Conservation (phyloP, 1,284 basidiomycete species). For the Boletellus dicymbophilus region DNA sequence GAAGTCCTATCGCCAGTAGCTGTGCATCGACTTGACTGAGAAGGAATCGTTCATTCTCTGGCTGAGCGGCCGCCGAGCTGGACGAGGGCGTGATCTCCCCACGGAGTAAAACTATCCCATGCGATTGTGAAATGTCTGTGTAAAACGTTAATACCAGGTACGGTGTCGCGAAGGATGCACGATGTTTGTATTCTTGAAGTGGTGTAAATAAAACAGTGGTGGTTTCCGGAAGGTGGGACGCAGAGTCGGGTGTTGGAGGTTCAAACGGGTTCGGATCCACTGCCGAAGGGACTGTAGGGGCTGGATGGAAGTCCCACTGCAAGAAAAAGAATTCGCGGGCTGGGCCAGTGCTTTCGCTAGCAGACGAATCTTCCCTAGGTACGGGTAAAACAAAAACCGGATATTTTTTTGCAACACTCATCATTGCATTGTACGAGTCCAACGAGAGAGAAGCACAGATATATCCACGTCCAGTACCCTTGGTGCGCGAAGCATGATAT, state of each 20-base stretch:
- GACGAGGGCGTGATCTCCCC: conserved; percentile 86
- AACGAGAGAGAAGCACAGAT: conserved; percentile 81
- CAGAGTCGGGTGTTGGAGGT: conserved; percentile 27
- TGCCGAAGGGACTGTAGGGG: conserved; percentile 52
- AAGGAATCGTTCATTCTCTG: conserved; percentile 47
- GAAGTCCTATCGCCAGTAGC: conserved; percentile 72
- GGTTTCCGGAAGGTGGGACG: conserved; percentile 45
- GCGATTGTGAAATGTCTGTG: conserved; percentile 82
- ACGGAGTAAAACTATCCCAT: conserved; percentile 85
- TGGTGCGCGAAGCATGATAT: conserved; percentile 79
- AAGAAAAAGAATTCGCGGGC: conserved; percentile 88
- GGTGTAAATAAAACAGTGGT: conserved; percentile 91
- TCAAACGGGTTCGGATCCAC: conserved; percentile 43
- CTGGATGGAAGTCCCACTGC: conserved; percentile 81
- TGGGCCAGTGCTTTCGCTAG: conserved; percentile 27
- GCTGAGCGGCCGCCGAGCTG: conserved; percentile 31
- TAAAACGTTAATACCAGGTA: conserved; percentile 92
- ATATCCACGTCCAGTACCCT: conserved; percentile 78
- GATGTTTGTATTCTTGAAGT: conserved; percentile 91
- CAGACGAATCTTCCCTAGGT: conserved; percentile 43
- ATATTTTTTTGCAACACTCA: conserved; percentile 59
- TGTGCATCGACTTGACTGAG: conserved; percentile 83
- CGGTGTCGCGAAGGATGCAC: conserved; percentile 87
- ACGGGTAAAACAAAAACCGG: conserved; percentile 82
- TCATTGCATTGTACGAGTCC: conserved; percentile 74